phyloP scores from a whole-genome alignment of 805 yeast genomes.

The Yarrowia hollandica region DNA sequence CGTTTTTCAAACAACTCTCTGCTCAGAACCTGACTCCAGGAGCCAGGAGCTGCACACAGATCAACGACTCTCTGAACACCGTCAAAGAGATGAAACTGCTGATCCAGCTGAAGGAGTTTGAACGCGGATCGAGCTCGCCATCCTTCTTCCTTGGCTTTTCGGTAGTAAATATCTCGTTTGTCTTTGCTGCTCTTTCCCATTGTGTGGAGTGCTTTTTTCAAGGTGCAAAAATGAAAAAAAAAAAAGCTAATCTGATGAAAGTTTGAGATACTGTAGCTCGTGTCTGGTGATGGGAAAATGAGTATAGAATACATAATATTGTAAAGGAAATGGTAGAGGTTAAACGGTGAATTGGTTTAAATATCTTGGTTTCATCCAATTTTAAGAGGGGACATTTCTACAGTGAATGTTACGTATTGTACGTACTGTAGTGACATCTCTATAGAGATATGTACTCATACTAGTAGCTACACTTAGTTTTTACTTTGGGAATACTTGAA shows the following conservation, averaged over 20 bases:
- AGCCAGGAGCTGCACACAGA: constrained; percentile 97
- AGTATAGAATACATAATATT: too few species aligned
- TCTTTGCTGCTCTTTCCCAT: constrained; percentile 97
- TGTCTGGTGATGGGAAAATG: neutral
- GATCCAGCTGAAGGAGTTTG: constrained; percentile 85
- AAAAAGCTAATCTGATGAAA: neutral
- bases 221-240: neutral
- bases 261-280: neutral
- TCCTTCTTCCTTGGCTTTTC: constrained; percentile 97
- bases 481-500: too few species aligned
- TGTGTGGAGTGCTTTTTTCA: neutral
- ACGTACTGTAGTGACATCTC: too few species aligned
- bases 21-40: constrained; percentile 95
- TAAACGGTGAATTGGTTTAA: too few species aligned
- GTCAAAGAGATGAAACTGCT: constrained; percentile 77
- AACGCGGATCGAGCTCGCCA: constrained; percentile 97
- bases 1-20: constrained; percentile 45
- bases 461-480: too few species aligned
- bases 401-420: too few species aligned
- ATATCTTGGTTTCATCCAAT: too few species aligned
- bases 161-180: constrained; percentile 81
- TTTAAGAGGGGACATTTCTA: too few species aligned
- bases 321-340: too few species aligned
- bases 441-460: too few species aligned
- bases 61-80: constrained; percentile 85